Percentiles rank a stretch among this genome's conserved stretches.
phyloP scores from a whole-genome alignment of 164 flowering plant genomes.

The Tinospora cordifolia region DNA sequence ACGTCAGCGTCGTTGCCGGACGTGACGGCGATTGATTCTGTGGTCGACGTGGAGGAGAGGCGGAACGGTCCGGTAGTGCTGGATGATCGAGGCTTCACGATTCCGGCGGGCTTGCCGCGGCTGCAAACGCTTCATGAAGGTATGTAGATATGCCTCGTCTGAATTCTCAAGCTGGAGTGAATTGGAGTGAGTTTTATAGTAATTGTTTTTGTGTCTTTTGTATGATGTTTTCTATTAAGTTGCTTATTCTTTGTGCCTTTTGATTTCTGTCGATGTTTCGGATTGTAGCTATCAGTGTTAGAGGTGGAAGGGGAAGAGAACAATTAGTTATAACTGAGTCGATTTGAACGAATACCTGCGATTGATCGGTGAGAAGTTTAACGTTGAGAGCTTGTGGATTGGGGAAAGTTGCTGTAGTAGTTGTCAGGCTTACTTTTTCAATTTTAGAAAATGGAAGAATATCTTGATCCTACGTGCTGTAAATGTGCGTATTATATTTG shows the following conservation, averaged over 20 bases:
- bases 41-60: constrained; percentile 23
- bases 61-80: constrained; percentile 38
- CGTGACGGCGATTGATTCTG: constrained; percentile 28
- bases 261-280: too few species aligned
- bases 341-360: background rate
- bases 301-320: background rate
- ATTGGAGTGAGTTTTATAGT: background rate
- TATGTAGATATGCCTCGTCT: constrained; percentile 18
- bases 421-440: too few species aligned
- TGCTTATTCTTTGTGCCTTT: too few species aligned
- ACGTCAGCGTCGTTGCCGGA: constrained; percentile 39
- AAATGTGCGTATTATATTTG: too few species aligned
- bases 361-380: background rate
- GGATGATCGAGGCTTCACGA: constrained; percentile 30
- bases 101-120: constrained; percentile 77
- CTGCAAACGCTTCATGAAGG: constrained; percentile 71
- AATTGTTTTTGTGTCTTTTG: too few species aligned
- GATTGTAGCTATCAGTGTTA: background rate
- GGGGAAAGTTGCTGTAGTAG: too few species aligned
- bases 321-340: background rate
- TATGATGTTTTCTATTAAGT: too few species aligned
- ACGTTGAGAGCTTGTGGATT: background rate
- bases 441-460: too few species aligned
- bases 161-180: constrained; percentile 12
- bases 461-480: too few species aligned